phyloP scores from a whole-genome alignment of 441 rosid genomes.

The Gossypium gossypioides region DNA sequence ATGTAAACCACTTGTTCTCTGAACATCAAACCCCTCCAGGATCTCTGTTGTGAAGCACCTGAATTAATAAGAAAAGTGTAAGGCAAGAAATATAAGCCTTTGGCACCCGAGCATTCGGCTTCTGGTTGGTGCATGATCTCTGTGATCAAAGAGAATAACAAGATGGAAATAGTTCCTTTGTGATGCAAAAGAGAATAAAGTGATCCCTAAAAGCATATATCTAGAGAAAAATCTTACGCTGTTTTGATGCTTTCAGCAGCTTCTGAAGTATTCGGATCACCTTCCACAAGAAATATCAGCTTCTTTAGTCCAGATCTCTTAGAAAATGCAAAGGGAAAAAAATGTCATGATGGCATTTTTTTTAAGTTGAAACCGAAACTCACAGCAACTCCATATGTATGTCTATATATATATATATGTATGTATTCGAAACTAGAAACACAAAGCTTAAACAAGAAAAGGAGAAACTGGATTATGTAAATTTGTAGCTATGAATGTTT shows the following conservation, averaged over 20 bases:
- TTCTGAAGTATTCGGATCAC: conserved; percentile 73
- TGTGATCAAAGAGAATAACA: neutral
- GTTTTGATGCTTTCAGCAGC: conserved; percentile 91
- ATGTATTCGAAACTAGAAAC: neutral
- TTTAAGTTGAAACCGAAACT: conserved; percentile 1
- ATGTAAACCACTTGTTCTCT: conserved; percentile 62
- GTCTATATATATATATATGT: neutral
- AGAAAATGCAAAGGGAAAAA: conserved; percentile 3
- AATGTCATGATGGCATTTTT: neutral
- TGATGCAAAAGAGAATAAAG: neutral
- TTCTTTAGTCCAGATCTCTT: conserved; percentile 85
- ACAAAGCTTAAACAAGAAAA: neutral
- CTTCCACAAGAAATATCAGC: conserved; percentile 83
- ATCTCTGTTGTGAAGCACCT: conserved; percentile 94
- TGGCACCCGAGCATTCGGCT: neutral
- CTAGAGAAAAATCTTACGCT: conserved; percentile 40
- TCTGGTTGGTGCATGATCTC: neutral
- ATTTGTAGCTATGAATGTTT: neutral
- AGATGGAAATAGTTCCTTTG: neutral
- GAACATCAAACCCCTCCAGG: conserved; percentile 81
- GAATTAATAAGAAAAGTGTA: conserved; percentile 19
- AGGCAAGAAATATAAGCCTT: neutral
- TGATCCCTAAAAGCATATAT: neutral
- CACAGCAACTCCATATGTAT: neutral
- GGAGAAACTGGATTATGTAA: neutral